Conservation (phyloP, 192 early-diverging fungal genomes). For the Glomus cerebriforme region DNA sequence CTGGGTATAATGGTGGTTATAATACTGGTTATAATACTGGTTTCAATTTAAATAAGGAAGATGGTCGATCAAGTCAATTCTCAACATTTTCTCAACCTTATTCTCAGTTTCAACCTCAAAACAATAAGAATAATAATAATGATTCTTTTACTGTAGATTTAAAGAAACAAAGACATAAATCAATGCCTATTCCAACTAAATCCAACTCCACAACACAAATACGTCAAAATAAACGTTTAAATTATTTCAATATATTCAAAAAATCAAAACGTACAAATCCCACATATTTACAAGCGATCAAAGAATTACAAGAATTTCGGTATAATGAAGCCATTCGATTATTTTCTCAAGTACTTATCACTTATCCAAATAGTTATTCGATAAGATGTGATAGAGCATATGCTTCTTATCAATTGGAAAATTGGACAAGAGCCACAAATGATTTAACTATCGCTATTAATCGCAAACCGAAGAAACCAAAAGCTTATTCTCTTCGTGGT, state of each 20-base stretch:
- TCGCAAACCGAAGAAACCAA: conserved; percentile 15
- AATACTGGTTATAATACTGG: too few relatives aligned
- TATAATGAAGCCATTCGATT: conserved; percentile 14
- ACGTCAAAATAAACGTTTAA: not conserved
- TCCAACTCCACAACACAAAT: too few relatives aligned
- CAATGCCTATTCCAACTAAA: not conserved
- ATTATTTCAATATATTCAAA: not conserved
- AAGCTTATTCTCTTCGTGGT: not conserved
- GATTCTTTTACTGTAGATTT: not conserved
- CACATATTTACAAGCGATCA: not conserved
- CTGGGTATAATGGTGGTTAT: too few relatives aligned
- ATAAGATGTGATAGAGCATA: conserved; percentile 28
- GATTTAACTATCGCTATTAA: conserved; percentile 21
- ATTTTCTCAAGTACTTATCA: not conserved
- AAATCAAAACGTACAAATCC: not conserved
- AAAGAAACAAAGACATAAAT: not conserved
- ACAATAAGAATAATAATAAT: too few relatives aligned
- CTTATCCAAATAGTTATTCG: conserved; percentile 21
- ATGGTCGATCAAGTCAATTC: too few relatives aligned
- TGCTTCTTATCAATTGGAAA: not conserved
- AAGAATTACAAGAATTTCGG: not conserved
- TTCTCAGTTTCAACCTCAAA: too few relatives aligned
- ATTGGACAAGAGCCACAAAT: not conserved
- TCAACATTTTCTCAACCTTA: too few relatives aligned
- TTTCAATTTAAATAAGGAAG: too few relatives aligned